Base-by-base conservation (phyloP, 257 asterid species). In the Solanum paucissectum region DNA sequence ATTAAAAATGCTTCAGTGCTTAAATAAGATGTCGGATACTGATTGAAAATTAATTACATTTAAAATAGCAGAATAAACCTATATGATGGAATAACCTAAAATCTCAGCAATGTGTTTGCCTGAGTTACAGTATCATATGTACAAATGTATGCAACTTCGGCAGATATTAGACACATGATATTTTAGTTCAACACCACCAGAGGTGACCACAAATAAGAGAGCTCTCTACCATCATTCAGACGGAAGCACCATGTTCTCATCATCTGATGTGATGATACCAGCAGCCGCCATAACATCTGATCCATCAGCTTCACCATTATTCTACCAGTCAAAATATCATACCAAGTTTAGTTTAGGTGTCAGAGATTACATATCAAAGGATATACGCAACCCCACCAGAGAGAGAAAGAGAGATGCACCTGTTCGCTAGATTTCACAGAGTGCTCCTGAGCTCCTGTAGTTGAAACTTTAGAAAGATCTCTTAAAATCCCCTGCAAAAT, bases 401-500 rank as follows among this genome's bases (percentile, higher is more conserved):
- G 64, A 84, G 66, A 7, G 83, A 36, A 5, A 20, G 40, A 69
- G 88, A 27, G 27, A 33, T 49, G 37, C 88, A 86, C 88, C 88
- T 86, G 88, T 72, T 69, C 84, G 3, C 12, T 33, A 46, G 37
- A 29, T 62, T 86, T 71, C 11, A 32, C 46, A 32, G 46, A 36
- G 29, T 33, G 84, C 18, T 86, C 83, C 66, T 49, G 88, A 72
- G 55, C 58, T 71, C 44, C 72, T 7, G 55, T 33, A 29, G 84
- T 37, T 49, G 88, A 40, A 86, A 72, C 88, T 86, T 73, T 86
- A 86, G 84, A 32, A 36, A 49, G 84, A 23, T 86, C 88, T 86
- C 83, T 49, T 72, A 86, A 49, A 72, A 72, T 72, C 37, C 88
- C 88, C 88, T 86, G 69, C 69, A 86, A 86, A 85, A 29, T 25